Evolutionary conservation across 2,329 filamentous ascomycete genomes (phyloP).

Genomic region (Trichoderma pleuroti): DNA sequence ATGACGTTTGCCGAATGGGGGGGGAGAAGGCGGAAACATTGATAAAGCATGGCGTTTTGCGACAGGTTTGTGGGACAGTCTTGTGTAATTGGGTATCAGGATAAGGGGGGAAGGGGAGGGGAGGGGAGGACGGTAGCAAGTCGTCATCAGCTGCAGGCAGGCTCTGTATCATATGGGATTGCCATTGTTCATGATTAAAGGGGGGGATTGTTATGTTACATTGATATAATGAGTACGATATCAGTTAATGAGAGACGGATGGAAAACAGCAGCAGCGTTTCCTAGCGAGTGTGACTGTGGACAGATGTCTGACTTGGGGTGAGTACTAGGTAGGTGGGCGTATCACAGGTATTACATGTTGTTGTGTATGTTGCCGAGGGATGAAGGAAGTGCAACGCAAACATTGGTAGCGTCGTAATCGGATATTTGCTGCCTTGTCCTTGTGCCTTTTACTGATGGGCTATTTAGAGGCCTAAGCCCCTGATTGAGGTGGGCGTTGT

Average conservation of each 20-base stretch:
- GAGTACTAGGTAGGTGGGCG: background rate
- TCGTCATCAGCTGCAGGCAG: background rate
- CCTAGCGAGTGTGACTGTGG: background rate
- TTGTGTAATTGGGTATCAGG: constrained; percentile 12
- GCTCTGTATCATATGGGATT: constrained; percentile 16
- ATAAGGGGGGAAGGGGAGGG: background rate
- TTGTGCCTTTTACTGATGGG: background rate
- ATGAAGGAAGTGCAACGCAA: constrained; percentile 15
- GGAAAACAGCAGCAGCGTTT: background rate
- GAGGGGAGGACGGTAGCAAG: background rate
- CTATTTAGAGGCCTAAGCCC: background rate
- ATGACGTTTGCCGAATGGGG: background rate
- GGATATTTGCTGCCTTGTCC: background rate
- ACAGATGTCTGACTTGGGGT: background rate
- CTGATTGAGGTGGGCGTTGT: background rate
- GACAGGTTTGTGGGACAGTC: constrained; percentile 3
- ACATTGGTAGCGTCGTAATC: constrained; percentile 2
- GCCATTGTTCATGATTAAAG: constrained; percentile 18
- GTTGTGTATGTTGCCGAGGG: constrained; percentile 2
- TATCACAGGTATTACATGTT: background rate
- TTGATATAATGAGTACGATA: constrained; percentile 21
- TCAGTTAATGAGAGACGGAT: constrained; percentile 18
- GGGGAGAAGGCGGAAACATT: background rate
- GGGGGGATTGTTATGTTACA: constrained; percentile 11
- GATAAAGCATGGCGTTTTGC: constrained; percentile 16